Base-by-base conservation (phyloP, 768 basidiomycete genomes). In the Cystofilobasidium capitatum region DNA sequence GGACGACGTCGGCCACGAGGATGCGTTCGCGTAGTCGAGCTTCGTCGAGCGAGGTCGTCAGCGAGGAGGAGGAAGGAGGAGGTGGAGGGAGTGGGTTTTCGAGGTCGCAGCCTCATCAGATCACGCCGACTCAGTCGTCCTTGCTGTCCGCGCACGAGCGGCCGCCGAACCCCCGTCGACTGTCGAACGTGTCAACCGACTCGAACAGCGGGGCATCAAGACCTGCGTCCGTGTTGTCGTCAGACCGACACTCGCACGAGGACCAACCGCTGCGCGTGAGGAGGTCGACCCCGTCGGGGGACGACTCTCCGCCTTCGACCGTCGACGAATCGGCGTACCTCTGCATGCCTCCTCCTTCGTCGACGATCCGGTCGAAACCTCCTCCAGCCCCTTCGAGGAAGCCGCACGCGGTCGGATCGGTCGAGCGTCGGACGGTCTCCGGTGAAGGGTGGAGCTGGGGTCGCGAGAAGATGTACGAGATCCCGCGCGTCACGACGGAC, bases 391-490 rank as follows among this genome's bases (percentile, higher is more conserved):
- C 47, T 4, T 49, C 62, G 35, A 49, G 47, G 12, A 51, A 54
- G 29, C 24, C 17, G 24, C 51, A 54, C 26, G 37, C n/a, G n/a
- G n/a, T 44, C 36, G 26, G 36, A 14, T 24, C 49, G 9, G 35
- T 20, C 37, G 24, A 26, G 31, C 33, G 49, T 37, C 31, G 37
- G 54, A 9, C 57, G 17, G 37, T 33, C 16, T 36, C 58, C 10
- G 47, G 31, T 22, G 20, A 9, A 24, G 17, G 26, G 14, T 65
- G 64, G 64, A 65, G 55, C 42, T 65, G 64, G 64, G 42, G 58
- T 31, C 45, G 40, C 26, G 64, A 65, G 57, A 58, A 51, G 64
- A 60, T 65, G 55, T 65, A 65, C 45, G 64, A 65, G 57, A 40
- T 65, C 16, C 64, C 64, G 5, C 54, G 57, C 51, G 22, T 59